These are phyloP conservation scores for Microbotryum lychnidis-dioicae DNA, from an alignment of 1,284 basidiomycete genomes.

Conservation along the genomic window DNA sequence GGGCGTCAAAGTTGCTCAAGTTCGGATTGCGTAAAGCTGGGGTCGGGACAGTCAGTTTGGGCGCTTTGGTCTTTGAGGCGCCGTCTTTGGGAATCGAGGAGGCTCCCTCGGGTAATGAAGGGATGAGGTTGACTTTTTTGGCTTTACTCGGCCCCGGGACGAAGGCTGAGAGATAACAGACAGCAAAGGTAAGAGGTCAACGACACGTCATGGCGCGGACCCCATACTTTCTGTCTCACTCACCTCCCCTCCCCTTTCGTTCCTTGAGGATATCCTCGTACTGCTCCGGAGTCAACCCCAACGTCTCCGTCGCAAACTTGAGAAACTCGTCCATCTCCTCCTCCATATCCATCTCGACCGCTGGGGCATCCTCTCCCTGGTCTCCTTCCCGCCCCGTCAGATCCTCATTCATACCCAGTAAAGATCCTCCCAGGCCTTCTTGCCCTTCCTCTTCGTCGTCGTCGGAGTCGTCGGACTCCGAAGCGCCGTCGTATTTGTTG, in stretches of 20 bases:
- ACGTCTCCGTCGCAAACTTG: constrained; percentile 77
- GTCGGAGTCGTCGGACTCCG: constrained; percentile 11
- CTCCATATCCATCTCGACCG: constrained; percentile 63
- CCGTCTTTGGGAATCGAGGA: not conserved
- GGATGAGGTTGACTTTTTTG: constrained; percentile 29
- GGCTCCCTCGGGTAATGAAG: constrained; percentile 1
- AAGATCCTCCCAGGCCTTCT: constrained; percentile 8
- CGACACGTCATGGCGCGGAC: no score
- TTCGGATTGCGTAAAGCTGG: constrained; percentile 47
- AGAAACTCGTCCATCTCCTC: constrained; percentile 86
- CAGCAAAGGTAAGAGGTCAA: no score
- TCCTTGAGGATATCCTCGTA: constrained; percentile 74
- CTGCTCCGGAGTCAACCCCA: constrained; percentile 74
- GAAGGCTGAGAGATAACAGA: constrained; percentile 49
- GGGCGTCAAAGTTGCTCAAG: constrained; percentile 82
- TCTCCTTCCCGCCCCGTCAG: constrained; percentile 46
- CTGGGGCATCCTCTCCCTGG: constrained; percentile 62
- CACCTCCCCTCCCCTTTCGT: constrained; percentile 64
- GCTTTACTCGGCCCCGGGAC: constrained; percentile 46
- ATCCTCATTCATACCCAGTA: constrained; percentile 1
- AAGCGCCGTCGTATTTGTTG: constrained; percentile 32
- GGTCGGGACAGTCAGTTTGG: constrained; percentile 6
- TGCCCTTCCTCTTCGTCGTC: constrained; percentile 25
- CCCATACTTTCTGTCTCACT: constrained; percentile 31
- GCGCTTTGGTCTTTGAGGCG: not conserved